Percentiles rank a stretch among this genome's conserved stretches.
Evolutionary conservation across 1,139 yeast species (phyloP).

Genomic region (Lizanozyma gosingica): DNA sequence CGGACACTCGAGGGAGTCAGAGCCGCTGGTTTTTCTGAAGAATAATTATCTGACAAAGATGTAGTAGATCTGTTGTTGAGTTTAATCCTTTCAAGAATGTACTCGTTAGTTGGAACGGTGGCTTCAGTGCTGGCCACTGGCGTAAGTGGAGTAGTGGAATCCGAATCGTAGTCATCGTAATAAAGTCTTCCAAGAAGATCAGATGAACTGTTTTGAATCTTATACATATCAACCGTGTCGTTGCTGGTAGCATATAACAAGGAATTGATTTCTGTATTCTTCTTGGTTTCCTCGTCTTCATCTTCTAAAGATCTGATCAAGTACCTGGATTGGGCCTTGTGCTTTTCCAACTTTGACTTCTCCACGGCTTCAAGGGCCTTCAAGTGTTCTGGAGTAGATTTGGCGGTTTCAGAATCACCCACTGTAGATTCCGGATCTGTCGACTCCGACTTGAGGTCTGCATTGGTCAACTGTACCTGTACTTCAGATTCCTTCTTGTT

Average conservation of each 20-base stretch:
- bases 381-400: background rate
- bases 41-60: conserved; percentile 1
- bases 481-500: too few species aligned
- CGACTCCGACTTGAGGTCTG: too few species aligned
- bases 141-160: conserved; percentile 12
- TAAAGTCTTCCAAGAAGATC: conserved; percentile 37
- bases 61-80: background rate
- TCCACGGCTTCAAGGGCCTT: background rate
- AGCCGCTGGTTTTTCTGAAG: conserved; percentile 3
- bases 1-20: conserved; percentile 6
- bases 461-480: too few species aligned
- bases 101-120: conserved; percentile 7
- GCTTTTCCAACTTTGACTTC: background rate
- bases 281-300: conserved; percentile 22
- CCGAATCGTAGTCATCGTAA: conserved; percentile 37
- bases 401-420: too few species aligned
- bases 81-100: background rate
- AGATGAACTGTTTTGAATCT: conserved; percentile 29
- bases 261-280: conserved; percentile 33
- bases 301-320: conserved; percentile 1
- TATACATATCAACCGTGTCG: conserved; percentile 34
- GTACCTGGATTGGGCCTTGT: background rate
- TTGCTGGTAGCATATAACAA: conserved; percentile 30
- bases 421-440: too few species aligned
- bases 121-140: conserved; percentile 13